Evolutionary conservation across 148 eudicot genomes (phyloP).

Genomic region (Polygonum aviculare): DNA sequence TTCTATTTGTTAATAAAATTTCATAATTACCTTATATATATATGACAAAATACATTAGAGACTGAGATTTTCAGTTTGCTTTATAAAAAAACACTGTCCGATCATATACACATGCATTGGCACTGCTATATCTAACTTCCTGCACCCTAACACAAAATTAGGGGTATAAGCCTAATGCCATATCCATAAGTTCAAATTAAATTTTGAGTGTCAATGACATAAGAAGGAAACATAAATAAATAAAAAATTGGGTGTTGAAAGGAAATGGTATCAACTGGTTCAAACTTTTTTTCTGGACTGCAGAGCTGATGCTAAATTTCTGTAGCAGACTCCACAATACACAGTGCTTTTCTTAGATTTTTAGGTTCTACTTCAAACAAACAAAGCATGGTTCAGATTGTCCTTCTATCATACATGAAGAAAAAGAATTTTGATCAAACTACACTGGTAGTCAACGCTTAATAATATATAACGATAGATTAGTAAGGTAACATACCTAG

Average conservation of each 20-base stretch:
- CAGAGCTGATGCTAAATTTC: background rate
- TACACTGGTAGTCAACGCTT: background rate
- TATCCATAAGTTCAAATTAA: background rate
- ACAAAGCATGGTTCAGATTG: background rate
- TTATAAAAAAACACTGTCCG: background rate
- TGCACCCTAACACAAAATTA: background rate
- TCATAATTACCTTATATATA: background rate
- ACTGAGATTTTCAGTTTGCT: background rate
- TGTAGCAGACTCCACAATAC: background rate
- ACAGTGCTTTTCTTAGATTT: background rate
- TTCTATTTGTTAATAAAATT: background rate
- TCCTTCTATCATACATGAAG: background rate
- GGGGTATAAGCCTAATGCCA: background rate
- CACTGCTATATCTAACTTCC: background rate
- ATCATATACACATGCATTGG: background rate
- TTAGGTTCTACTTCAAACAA: background rate
- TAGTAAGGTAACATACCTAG: conserved; percentile 67
- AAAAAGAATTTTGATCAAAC: background rate
- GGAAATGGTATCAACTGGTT: background rate
- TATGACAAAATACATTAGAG: background rate
- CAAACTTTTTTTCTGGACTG: background rate
- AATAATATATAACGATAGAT: background rate
- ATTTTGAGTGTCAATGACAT: background rate
- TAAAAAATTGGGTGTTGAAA: background rate
- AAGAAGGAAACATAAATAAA: background rate